Conservation (phyloP, 306 rosid species). For the Quillaja saponaria region DNA sequence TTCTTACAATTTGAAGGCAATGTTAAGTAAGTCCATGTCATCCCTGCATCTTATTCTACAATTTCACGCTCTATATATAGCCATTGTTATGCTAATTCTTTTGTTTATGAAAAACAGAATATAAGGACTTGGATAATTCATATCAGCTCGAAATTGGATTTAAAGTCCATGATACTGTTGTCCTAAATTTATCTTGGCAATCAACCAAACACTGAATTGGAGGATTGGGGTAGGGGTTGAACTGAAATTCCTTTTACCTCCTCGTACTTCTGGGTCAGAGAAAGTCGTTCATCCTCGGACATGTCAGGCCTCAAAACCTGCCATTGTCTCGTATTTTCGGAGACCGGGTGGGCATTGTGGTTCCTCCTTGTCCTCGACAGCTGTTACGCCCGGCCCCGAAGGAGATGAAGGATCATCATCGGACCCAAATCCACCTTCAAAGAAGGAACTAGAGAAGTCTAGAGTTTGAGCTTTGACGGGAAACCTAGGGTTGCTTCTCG, state of each 20-base stretch:
- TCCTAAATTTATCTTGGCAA: neutral
- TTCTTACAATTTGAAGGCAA: no score
- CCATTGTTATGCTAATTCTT: no score
- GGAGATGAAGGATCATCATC: slow-evolving; percentile 57
- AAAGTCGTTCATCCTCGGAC: slow-evolving; percentile 72
- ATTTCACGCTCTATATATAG: no score
- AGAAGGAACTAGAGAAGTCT: slow-evolving; percentile 68
- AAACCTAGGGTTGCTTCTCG: slow-evolving; percentile 18
- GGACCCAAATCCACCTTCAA: slow-evolving; percentile 71
- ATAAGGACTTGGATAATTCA: neutral
- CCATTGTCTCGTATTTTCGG: slow-evolving; percentile 69
- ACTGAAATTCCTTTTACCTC: slow-evolving; percentile 45
- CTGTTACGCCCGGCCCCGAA: slow-evolving; percentile 41
- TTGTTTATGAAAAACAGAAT: no score
- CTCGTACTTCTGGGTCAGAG: slow-evolving; percentile 78
- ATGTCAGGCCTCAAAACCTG: slow-evolving; percentile 72
- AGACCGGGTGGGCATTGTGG: slow-evolving; percentile 81
- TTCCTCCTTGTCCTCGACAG: slow-evolving; percentile 84
- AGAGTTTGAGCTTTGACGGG: slow-evolving; percentile 53
- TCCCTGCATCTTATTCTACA: no score
- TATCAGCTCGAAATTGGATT: neutral
- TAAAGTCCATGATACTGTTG: neutral
- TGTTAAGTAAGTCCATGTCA: no score
- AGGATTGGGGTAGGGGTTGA: neutral
- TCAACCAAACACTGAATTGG: neutral